These are phyloP conservation scores for Talaromyces ruber DNA, from an alignment of 495 filamentous ascomycete genomes.

Conservation along the genomic window DNA sequence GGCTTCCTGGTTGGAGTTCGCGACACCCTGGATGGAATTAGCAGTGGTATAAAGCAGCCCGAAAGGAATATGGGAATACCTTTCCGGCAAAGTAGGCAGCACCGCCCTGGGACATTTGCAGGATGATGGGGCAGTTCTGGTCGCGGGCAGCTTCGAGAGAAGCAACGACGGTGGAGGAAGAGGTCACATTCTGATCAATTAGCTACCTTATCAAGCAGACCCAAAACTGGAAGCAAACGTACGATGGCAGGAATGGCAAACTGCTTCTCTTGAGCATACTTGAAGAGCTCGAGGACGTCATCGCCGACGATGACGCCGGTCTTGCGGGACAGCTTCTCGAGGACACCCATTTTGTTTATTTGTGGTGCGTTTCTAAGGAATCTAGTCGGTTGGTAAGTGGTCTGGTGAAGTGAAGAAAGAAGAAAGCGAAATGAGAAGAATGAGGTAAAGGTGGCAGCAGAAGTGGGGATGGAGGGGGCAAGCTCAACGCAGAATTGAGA, in stretches of 20 bases:
- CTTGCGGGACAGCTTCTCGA: slow-evolving; percentile 65
- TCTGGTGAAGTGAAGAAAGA: slow-evolving; percentile 8
- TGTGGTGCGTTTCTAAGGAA: not conserved
- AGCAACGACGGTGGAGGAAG: slow-evolving; percentile 79
- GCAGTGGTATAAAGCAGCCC: no score
- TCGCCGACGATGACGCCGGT: slow-evolving; percentile 80
- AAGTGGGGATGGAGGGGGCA: slow-evolving; percentile 11
- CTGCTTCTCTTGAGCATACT: slow-evolving; percentile 71
- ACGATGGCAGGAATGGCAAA: slow-evolving; percentile 91
- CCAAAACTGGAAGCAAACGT: slow-evolving; percentile 15
- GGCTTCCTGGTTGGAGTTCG: slow-evolving; percentile 76
- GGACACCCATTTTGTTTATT: slow-evolving; percentile 46
- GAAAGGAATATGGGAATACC: slow-evolving; percentile 27
- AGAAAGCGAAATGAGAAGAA: slow-evolving; percentile 8
- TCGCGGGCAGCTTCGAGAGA: slow-evolving; percentile 91
- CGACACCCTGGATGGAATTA: no score
- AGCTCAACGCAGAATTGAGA: slow-evolving; percentile 5
- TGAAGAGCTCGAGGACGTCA: slow-evolving; percentile 72
- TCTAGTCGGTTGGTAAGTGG: not conserved
- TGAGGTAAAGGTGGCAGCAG: slow-evolving; percentile 5
- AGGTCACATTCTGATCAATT: slow-evolving; percentile 67
- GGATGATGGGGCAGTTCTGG: slow-evolving; percentile 75
- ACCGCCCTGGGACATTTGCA: slow-evolving; percentile 89
- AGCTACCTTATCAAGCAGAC: not conserved
- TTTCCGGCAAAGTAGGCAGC: slow-evolving; percentile 93